Conservation (phyloP, 495 filamentous ascomycete species). For the Pseudevernia furfuracea region DNA sequence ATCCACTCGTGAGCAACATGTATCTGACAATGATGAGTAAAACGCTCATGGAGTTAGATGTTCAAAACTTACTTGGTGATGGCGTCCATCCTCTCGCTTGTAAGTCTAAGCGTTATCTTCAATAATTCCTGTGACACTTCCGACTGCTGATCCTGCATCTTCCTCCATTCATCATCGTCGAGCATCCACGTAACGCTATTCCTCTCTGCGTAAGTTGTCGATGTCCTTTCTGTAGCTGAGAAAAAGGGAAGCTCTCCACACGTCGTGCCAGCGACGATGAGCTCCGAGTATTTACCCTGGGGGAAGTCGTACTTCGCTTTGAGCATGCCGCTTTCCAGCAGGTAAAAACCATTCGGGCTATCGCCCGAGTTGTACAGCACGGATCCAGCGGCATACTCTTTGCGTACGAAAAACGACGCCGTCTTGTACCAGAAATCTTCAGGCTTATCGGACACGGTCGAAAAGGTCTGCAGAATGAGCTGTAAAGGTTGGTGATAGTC, state of each 20-base stretch:
- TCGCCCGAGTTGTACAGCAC: constrained; percentile 70
- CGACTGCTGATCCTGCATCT: constrained; percentile 57
- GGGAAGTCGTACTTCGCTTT: constrained; percentile 82
- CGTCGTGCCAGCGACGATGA: constrained; percentile 88
- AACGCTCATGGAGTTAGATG: neutral
- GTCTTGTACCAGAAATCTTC: constrained; percentile 92
- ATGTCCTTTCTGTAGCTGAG: constrained; percentile 75
- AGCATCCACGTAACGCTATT: constrained; percentile 79
- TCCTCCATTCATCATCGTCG: constrained; percentile 58
- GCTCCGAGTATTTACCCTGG: constrained; percentile 80
- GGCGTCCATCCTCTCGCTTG: constrained; percentile 80
- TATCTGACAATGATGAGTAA: constrained; percentile 21
- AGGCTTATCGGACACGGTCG: constrained; percentile 63
- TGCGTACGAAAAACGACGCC: constrained; percentile 61
- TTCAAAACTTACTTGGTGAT: constrained; percentile 61
- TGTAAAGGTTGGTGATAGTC: constrained; percentile 81
- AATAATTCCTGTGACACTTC: constrained; percentile 79
- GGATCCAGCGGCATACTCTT: constrained; percentile 57
- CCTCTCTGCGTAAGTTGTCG: constrained; percentile 74
- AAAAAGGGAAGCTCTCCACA: constrained; percentile 97
- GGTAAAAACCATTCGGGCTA: constrained; percentile 68
- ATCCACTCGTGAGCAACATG: constrained; percentile 26
- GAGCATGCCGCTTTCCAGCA: constrained; percentile 84
- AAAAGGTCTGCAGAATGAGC: constrained; percentile 87
- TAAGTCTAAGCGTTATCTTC: constrained; percentile 76